These are phyloP conservation scores for Picea sitchensis DNA, from an alignment of 75 land plant genomes.

Conservation along the genomic window DNA sequence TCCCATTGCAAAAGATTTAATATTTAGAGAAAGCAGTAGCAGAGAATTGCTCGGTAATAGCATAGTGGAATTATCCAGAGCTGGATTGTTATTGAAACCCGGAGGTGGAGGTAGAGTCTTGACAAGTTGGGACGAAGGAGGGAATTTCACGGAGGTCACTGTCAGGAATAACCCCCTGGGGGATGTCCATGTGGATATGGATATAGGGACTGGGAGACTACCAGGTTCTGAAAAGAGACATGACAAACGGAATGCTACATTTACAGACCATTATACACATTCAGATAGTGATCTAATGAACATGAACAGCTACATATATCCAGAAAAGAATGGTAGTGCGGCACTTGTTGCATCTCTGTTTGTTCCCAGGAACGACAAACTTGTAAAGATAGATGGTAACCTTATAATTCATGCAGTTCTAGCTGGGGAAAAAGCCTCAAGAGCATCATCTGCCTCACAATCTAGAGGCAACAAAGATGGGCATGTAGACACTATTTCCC, in stretches of 20 bases:
- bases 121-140: constrained; percentile 25
- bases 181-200: no score
- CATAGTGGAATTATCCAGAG: background rate
- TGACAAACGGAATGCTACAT: no score
- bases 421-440: constrained; percentile 84
- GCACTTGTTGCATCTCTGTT: constrained; percentile 76
- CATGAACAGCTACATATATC: background rate
- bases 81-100: background rate
- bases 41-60: background rate
- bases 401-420: constrained; percentile 91
- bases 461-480: constrained; percentile 1
- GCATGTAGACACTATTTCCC: background rate
- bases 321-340: constrained; percentile 57
- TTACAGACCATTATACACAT: no score
- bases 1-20: constrained; percentile 22
- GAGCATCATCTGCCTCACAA: constrained; percentile 12
- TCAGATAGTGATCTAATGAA: no score
- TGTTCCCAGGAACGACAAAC: constrained; percentile 84
- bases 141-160: constrained; percentile 2
- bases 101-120: constrained; percentile 52
- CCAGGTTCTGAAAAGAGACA: no score
- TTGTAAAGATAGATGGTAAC: constrained; percentile 92
- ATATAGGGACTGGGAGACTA: no score
- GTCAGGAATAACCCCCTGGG: background rate
- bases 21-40: background rate